These are phyloP conservation scores for Athelia psychrophila DNA, from an alignment of 1,284 basidiomycete genomes.

Conservation along the genomic window DNA sequence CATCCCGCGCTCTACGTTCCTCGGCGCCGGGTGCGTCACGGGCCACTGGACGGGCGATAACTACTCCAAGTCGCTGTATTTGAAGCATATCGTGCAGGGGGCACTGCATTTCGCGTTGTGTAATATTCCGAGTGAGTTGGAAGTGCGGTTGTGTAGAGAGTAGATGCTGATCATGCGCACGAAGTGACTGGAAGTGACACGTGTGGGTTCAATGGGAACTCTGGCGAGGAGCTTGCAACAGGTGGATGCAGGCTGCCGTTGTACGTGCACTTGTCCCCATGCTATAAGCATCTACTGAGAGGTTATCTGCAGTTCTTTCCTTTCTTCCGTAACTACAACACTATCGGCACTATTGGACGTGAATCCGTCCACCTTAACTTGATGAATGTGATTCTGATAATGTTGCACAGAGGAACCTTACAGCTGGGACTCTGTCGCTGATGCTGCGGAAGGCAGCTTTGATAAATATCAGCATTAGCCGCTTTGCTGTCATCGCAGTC, in stretches of 20 bases:
- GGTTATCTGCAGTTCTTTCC: conserved; percentile 45
- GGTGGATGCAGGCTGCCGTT: conserved; percentile 80
- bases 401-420: conserved; percentile 46
- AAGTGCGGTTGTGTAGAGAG: too few species aligned
- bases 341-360: conserved; percentile 56
- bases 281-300: too few species aligned
- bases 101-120: background rate
- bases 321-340: conserved; percentile 72
- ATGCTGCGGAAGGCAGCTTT: too few species aligned
- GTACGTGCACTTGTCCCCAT: too few species aligned
- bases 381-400: conserved; percentile 40
- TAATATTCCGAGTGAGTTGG: conserved; percentile 50
- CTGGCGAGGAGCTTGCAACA: conserved; percentile 77
- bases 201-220: conserved; percentile 15
- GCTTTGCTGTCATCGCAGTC: too few species aligned
- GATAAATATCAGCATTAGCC: too few species aligned
- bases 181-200: too few species aligned
- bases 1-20: conserved; percentile 35
- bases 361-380: conserved; percentile 36
- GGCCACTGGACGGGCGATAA: background rate
- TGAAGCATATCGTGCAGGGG: background rate
- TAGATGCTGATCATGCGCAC: too few species aligned
- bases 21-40: conserved; percentile 7
- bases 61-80: background rate
- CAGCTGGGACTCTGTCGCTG: conserved; percentile 71